phyloP scores from a whole-genome alignment of 2,329 filamentous ascomycete species.

The Corynespora cassiicola region DNA sequence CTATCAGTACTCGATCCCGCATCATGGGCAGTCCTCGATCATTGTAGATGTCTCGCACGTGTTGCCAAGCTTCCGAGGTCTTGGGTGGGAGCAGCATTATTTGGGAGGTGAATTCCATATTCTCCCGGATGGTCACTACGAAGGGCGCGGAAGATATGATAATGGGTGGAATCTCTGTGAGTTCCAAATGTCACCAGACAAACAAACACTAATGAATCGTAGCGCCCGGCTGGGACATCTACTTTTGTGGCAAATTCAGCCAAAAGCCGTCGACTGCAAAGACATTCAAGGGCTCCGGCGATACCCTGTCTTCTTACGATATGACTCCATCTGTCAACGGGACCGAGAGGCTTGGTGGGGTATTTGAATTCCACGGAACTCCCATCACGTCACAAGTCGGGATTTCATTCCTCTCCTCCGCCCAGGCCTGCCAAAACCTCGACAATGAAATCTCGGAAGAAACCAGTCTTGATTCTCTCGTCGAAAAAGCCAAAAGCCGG shows the following conservation, averaged over 20 bases:
- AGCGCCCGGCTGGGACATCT: conserved; percentile 67
- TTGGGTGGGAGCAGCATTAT: conserved; percentile 68
- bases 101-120: conserved; percentile 65
- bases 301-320: conserved; percentile 25
- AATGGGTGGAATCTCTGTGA: conserved; percentile 68
- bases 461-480: conserved; percentile 53
- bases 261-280: conserved; percentile 30
- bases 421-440: conserved; percentile 66
- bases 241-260: conserved; percentile 69
- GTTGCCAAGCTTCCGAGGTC: conserved; percentile 66
- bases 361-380: conserved; percentile 61
- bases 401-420: conserved; percentile 70
- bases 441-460: conserved; percentile 61
- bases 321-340: conserved; percentile 28
- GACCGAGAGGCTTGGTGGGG: conserved; percentile 44
- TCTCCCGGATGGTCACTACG: conserved; percentile 60
- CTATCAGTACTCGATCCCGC: conserved; percentile 66
- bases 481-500: conserved; percentile 54
- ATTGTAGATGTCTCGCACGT: conserved; percentile 70
- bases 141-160: conserved; percentile 67
- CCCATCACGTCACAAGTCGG: conserved; percentile 66
- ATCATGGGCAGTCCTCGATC: conserved; percentile 49
- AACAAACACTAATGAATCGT: not conserved
- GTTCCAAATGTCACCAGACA: conserved; percentile 4
- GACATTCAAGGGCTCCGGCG: conserved; percentile 39